These are phyloP conservation scores for Melaleuca quinquenervia DNA, from an alignment of 345 rosid species.

Conservation along the genomic window DNA sequence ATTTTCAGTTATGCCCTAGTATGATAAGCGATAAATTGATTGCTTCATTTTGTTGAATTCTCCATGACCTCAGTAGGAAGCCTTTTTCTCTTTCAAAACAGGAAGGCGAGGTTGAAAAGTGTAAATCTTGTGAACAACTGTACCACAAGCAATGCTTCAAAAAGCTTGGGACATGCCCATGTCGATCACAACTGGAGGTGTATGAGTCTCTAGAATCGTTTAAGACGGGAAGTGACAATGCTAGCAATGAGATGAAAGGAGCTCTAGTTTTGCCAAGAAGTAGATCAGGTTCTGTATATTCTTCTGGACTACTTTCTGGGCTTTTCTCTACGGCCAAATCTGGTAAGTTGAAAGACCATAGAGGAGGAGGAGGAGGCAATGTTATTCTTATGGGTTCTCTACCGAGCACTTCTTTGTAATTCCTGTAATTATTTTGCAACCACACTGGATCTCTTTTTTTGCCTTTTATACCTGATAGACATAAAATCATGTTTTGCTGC, in stretches of 20 bases:
- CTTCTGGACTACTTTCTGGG: constrained; percentile 42
- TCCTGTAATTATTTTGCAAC: not conserved
- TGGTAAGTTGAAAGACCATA: constrained; percentile 16
- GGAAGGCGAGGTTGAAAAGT: constrained; percentile 68
- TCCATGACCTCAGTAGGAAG: not conserved
- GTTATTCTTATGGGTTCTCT: constrained; percentile 71
- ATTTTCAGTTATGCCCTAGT: not conserved
- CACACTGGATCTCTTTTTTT: not conserved
- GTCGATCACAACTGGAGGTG: constrained; percentile 34
- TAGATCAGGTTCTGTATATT: constrained; percentile 30
- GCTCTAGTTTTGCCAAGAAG: constrained; percentile 23
- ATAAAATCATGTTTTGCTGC: not conserved
- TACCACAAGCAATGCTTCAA: constrained; percentile 73
- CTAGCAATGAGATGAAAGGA: constrained; percentile 13
- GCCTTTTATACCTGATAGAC: not conserved
- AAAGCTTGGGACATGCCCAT: constrained; percentile 55
- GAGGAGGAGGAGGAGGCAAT: constrained; percentile 35
- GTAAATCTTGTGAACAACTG: constrained; percentile 44
- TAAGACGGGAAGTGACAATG: constrained; percentile 8
- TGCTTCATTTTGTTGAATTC: not conserved
- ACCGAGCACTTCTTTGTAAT: constrained; percentile 47
- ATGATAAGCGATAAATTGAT: not conserved
- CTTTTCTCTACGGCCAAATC: constrained; percentile 48
- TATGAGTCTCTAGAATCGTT: constrained; percentile 5
- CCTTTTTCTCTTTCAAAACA: constrained; percentile 15